Conservation (phyloP, 306 rosid genomes). For the Acacia confusa region DNA sequence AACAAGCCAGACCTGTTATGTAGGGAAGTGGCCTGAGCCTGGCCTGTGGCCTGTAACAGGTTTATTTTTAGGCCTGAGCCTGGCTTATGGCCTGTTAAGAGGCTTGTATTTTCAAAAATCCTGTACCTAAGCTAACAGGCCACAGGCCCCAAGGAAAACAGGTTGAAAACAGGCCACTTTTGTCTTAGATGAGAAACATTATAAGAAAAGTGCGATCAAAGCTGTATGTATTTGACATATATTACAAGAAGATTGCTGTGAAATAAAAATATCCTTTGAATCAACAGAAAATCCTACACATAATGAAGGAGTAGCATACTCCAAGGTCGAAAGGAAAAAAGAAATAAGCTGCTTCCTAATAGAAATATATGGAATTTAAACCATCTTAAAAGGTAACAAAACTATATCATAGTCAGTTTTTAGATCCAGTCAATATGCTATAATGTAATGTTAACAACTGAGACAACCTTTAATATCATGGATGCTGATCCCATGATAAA, state of each 20-base stretch:
- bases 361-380: background rate
- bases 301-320: background rate
- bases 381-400: background rate
- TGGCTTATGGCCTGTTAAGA: too few relatives aligned
- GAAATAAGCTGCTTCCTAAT: background rate
- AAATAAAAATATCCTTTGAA: slow-evolving; percentile 15
- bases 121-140: too few relatives aligned
- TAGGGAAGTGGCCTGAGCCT: too few relatives aligned
- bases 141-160: too few relatives aligned
- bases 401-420: background rate
- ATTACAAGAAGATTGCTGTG: background rate
- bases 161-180: too few relatives aligned
- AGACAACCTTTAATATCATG: background rate
- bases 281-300: background rate
- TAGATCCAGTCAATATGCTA: background rate
- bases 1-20: too few relatives aligned
- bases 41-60: too few relatives aligned
- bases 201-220: slow-evolving; percentile 24
- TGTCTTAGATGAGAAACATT: slow-evolving; percentile 20
- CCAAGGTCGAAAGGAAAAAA: background rate
- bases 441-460: background rate
- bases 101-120: too few relatives aligned
- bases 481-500: slow-evolving; percentile 53
- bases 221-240: background rate
- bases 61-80: too few relatives aligned